A percentile compares a stretch with the other conserved stretches of the same genome.
phyloP scores from a whole-genome alignment of 495 filamentous ascomycete species.

The Aspergillus homomorphus region DNA sequence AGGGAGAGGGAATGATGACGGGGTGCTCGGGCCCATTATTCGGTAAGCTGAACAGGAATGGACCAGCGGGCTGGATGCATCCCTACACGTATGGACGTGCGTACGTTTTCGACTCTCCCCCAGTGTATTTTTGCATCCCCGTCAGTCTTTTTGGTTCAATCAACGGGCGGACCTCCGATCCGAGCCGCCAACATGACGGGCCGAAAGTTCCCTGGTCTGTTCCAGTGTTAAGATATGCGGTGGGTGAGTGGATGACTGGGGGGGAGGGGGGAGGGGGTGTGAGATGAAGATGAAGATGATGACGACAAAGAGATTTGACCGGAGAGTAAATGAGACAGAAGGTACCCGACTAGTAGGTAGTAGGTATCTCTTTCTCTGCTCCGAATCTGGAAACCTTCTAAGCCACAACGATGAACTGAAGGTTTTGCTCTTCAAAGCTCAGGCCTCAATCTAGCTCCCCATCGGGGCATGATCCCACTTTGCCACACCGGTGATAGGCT shows the following conservation, averaged over 20 bases:
- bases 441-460: slow-evolving; percentile 15
- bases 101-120: neutral
- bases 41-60: slow-evolving; percentile 3
- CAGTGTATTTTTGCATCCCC: slow-evolving; percentile 7
- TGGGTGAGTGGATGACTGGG: neutral
- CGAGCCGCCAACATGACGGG: slow-evolving; percentile 6
- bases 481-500: slow-evolving; percentile 10
- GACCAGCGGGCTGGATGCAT: neutral
- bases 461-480: slow-evolving; percentile 4
- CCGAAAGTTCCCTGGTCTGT: slow-evolving; percentile 6
- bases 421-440: slow-evolving; percentile 11
- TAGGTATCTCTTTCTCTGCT: neutral
- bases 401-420: slow-evolving; percentile 8
- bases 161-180: slow-evolving; percentile 9
- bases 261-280: neutral
- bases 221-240: neutral
- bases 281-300: neutral
- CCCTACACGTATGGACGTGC: neutral
- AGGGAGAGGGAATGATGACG: too few species aligned
- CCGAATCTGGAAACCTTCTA: neutral
- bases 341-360: neutral
- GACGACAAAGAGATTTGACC: neutral
- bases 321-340: neutral
- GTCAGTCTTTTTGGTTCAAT: neutral
- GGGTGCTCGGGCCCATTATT: neutral